A percentile compares a stretch with the other conserved stretches of the same genome.
Evolutionary conservation across 352 stramenopile genomes (phyloP).

Genomic region (Halophytophthora batemanensis): DNA sequence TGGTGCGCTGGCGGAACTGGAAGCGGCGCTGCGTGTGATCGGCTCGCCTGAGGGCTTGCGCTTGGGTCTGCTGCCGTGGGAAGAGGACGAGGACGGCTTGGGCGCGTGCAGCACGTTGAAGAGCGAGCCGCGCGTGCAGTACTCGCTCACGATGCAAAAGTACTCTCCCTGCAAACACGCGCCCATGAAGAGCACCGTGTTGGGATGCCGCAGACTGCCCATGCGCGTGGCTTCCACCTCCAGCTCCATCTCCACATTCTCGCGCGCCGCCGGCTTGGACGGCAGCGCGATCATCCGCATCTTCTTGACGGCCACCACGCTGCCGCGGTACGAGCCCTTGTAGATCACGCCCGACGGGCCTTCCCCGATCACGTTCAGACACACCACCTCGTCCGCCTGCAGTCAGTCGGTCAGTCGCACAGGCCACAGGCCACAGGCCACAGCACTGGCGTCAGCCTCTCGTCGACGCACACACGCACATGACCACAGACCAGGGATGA

Average conservation of each 20-base stretch:
- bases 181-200: constrained; percentile 98
- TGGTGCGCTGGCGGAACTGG: constrained; percentile 18
- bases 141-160: constrained; percentile 96
- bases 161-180: constrained; percentile 94
- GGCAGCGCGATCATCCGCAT: constrained; percentile 76
- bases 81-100: constrained; percentile 25
- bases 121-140: constrained; percentile 92
- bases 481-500: background rate
- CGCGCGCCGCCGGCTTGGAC: constrained; percentile 49
- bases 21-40: constrained; percentile 9
- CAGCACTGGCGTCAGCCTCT: no score
- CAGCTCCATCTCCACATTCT: constrained; percentile 83
- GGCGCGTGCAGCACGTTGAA: constrained; percentile 92
- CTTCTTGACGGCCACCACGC: constrained; percentile 84
- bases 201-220: constrained; percentile 95
- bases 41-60: constrained; percentile 22
- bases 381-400: constrained; percentile 82
- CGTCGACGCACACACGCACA: background rate
- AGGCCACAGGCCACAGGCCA: background rate
- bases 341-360: constrained; percentile 79
- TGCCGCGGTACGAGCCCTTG: constrained; percentile 84
- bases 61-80: constrained; percentile 25
- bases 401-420: background rate
- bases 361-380: constrained; percentile 74
- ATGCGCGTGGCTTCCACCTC: constrained; percentile 80